Conservation (phyloP, 2,329 filamentous ascomycete genomes). For the Thermomyces lanuginosus region DNA sequence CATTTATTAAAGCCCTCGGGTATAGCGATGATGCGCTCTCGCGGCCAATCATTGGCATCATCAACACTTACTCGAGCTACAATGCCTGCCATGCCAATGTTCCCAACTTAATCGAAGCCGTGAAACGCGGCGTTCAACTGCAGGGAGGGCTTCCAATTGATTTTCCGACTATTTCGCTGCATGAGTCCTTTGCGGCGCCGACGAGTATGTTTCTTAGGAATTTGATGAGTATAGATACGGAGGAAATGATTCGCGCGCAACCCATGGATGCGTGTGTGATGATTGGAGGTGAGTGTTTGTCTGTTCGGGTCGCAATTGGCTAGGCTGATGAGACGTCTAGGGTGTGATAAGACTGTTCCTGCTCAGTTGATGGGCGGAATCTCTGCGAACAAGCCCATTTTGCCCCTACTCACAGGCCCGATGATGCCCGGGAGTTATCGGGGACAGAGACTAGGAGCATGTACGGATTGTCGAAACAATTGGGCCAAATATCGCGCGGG, state of each 20-base stretch:
- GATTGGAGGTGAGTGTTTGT: slow-evolving; percentile 40
- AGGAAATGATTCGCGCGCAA: slow-evolving; percentile 60
- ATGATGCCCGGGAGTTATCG: slow-evolving; percentile 58
- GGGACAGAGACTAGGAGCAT: slow-evolving; percentile 51
- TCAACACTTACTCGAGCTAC: slow-evolving; percentile 57
- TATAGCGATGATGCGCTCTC: slow-evolving; percentile 57
- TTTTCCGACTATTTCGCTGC: slow-evolving; percentile 57
- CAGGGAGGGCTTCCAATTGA: slow-evolving; percentile 52
- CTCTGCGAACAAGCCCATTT: slow-evolving; percentile 54
- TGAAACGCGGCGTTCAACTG: slow-evolving; percentile 51
- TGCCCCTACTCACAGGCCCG: slow-evolving; percentile 54
- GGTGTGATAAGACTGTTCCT: slow-evolving; percentile 59
- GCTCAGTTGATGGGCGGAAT: slow-evolving; percentile 63
- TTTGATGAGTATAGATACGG: slow-evolving; percentile 64
- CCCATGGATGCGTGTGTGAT: slow-evolving; percentile 52
- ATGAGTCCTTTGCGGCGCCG: slow-evolving; percentile 52
- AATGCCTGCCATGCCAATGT: slow-evolving; percentile 61
- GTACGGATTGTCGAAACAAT: slow-evolving; percentile 58
- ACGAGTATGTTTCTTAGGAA: slow-evolving; percentile 63
- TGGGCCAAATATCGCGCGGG: slow-evolving; percentile 55
- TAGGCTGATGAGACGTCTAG: slow-evolving; percentile 19
- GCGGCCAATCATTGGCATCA: slow-evolving; percentile 55
- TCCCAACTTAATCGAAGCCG: slow-evolving; percentile 54
- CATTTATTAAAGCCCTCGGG: slow-evolving; percentile 61
- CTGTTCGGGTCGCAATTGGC: background rate